Evolutionary conservation across 139 green algal genomes (phyloP).

Genomic region (Gonium pectorale): DNA sequence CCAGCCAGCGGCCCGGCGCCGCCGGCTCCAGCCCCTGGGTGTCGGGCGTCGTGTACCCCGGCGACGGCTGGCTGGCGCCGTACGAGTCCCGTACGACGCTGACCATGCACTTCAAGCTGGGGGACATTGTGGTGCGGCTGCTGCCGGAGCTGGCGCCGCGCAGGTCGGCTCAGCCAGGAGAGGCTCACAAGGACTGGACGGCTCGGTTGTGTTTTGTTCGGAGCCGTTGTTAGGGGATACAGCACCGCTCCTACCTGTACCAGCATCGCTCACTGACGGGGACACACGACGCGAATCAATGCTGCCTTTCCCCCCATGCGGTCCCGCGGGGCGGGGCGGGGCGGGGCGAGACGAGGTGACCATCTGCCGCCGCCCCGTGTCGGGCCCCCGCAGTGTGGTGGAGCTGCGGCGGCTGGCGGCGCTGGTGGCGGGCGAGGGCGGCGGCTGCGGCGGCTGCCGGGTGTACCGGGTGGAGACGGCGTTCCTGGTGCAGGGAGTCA

Average conservation of each 20-base stretch:
- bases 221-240: too few relatives aligned
- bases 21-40: neutral
- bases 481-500: constrained; percentile 56
- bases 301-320: too few relatives aligned
- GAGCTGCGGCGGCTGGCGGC: constrained; percentile 42
- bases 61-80: constrained; percentile 15
- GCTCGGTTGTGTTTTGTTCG: too few relatives aligned
- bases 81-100: neutral
- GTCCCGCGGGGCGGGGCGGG: too few relatives aligned
- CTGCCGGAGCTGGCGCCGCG: constrained; percentile 43
- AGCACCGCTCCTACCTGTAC: too few relatives aligned
- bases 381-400: too few relatives aligned
- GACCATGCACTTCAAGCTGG: constrained; percentile 18
- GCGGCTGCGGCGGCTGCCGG: constrained; percentile 31
- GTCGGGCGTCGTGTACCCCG: neutral
- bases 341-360: too few relatives aligned
- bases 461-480: constrained; percentile 33
- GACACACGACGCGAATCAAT: too few relatives aligned
- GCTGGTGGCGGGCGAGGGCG: constrained; percentile 14
- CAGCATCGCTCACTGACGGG: too few relatives aligned
- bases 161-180: too few relatives aligned
- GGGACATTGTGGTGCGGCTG: constrained; percentile 30
- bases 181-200: too few relatives aligned
- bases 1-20: neutral
- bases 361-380: too few relatives aligned